phyloP scores from a whole-genome alignment of 371 early-diverging fungal genomes.

The Quaeritorhiza haematococci region DNA sequence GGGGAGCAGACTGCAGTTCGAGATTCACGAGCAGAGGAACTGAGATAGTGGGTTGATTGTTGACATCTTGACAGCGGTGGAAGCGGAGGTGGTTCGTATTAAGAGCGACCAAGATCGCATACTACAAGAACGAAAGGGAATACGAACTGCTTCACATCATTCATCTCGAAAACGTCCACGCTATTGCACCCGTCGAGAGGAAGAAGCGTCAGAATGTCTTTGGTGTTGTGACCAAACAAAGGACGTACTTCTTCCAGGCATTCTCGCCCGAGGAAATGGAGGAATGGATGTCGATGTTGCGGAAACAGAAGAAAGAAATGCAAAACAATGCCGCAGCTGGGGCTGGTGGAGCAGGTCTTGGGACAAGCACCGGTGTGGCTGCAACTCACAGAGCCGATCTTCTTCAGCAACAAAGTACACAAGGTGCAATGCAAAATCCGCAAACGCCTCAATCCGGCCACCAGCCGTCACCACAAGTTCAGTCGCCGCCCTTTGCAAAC shows the following conservation, averaged over 20 bases:
- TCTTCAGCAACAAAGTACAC: too few species aligned
- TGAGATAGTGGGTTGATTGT: too few species aligned
- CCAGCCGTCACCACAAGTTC: too few species aligned
- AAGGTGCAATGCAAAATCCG: too few species aligned
- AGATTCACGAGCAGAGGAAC: too few species aligned
- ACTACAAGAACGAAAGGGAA: slow-evolving; percentile 85
- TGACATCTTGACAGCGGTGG: slow-evolving; percentile 56
- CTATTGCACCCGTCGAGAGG: slow-evolving; percentile 66
- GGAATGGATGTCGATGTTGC: slow-evolving; percentile 53
- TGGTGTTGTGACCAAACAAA: slow-evolving; percentile 67
- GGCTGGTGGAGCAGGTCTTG: neutral
- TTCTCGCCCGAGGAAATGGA: slow-evolving; percentile 58
- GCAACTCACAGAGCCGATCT: too few species aligned
- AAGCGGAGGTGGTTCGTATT: slow-evolving; percentile 84
- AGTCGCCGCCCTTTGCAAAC: too few species aligned
- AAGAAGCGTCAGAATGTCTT: slow-evolving; percentile 67
- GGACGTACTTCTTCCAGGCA: slow-evolving; percentile 73
- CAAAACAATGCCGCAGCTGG: neutral
- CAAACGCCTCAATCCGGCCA: too few species aligned
- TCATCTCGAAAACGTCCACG: slow-evolving; percentile 66
- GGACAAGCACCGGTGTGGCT: too few species aligned
- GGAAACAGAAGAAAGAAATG: neutral
- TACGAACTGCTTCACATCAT: slow-evolving; percentile 74
- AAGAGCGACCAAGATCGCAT: slow-evolving; percentile 67
- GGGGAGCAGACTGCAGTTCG: too few species aligned